phyloP scores from a whole-genome alignment of 805 yeast species.

The Kodamaea nitidulidarum region DNA sequence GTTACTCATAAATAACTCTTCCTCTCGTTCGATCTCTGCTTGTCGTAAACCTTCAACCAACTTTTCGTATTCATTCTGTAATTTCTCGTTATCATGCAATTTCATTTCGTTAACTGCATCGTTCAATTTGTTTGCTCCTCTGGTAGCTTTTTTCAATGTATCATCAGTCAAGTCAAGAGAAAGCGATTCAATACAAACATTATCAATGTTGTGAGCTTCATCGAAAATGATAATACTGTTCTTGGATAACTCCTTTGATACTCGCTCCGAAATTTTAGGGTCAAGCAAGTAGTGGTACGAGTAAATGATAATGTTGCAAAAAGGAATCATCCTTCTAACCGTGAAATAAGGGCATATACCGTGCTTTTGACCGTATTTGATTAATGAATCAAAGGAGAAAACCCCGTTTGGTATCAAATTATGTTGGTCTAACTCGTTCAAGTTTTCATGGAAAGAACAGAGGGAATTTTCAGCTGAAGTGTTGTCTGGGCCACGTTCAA shows the following conservation, averaged over 20 bases:
- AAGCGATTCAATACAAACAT: conserved; percentile 94
- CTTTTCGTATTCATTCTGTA: conserved; percentile 87
- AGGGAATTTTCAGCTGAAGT: conserved; percentile 41
- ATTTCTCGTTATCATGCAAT: conserved; percentile 71
- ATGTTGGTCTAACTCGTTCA: conserved; percentile 82
- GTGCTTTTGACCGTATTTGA: conserved; percentile 69
- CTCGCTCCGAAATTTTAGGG: conserved; percentile 96
- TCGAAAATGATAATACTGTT: conserved; percentile 94
- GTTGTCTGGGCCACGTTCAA: conserved; percentile 32
- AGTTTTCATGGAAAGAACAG: conserved; percentile 88
- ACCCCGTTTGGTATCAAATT: conserved; percentile 90
- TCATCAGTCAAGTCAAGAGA: conserved; percentile 92
- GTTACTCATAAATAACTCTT: conserved; percentile 74
- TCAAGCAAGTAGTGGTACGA: conserved; percentile 94
- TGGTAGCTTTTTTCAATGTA: conserved; percentile 75
- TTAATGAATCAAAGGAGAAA: conserved; percentile 82
- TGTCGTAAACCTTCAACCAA: conserved; percentile 86
- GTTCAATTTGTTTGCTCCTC: conserved; percentile 79
- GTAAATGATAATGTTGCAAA: conserved; percentile 90
- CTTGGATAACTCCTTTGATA: conserved; percentile 84
- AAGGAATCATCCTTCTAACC: conserved; percentile 94
- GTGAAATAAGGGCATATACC: conserved; percentile 96
- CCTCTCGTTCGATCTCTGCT: conserved; percentile 59
- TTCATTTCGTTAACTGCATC: conserved; percentile 83
- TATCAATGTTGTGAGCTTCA: conserved; percentile 98